Percentiles rank a stretch among this genome's conserved stretches.
Evolutionary conservation across 108 stramenopile species (phyloP).

Genomic region (Nitzschia inconspicua): DNA sequence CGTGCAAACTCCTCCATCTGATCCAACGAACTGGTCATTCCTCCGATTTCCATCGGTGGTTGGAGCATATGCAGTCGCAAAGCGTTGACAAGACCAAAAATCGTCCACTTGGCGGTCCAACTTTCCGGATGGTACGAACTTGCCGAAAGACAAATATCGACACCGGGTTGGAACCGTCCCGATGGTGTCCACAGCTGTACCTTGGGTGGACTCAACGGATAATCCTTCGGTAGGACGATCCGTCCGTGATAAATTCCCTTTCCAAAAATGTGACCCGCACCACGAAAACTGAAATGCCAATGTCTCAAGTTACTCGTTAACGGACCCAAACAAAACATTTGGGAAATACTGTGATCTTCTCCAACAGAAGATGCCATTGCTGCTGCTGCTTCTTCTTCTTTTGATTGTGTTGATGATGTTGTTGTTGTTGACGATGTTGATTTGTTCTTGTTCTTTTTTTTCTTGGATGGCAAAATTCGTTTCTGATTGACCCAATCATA

Average conservation of each 20-base stretch:
- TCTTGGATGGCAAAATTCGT: conserved; percentile 20
- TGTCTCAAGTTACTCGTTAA: conserved; percentile 59
- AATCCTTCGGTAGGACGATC: conserved; percentile 74
- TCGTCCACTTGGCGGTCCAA: conserved; percentile 86
- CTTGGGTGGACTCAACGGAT: conserved; percentile 77
- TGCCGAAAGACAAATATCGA: conserved; percentile 85
- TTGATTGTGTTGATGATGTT: neutral
- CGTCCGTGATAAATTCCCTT: conserved; percentile 87
- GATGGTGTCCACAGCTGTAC: conserved; percentile 83
- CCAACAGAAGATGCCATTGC: neutral
- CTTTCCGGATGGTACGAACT: conserved; percentile 85
- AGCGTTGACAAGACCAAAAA: conserved; percentile 62
- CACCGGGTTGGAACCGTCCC: conserved; percentile 68
- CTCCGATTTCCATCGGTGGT: conserved; percentile 78
- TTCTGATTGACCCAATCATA: conserved; percentile 73
- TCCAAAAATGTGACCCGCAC: conserved; percentile 64
- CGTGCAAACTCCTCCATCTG: conserved; percentile 39
- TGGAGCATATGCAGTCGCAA: conserved; percentile 84
- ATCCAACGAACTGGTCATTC: conserved; percentile 40
- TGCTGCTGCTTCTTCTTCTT: neutral
- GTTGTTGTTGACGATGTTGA: neutral
- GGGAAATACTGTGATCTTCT: conserved; percentile 16
- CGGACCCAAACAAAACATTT: conserved; percentile 69
- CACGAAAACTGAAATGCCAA: conserved; percentile 89
- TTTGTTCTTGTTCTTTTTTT: neutral